Percentiles rank a stretch among this genome's conserved stretches.
Evolutionary conservation across 768 basidiomycete genomes (phyloP).

Genomic region (Tricholoma sp.): DNA sequence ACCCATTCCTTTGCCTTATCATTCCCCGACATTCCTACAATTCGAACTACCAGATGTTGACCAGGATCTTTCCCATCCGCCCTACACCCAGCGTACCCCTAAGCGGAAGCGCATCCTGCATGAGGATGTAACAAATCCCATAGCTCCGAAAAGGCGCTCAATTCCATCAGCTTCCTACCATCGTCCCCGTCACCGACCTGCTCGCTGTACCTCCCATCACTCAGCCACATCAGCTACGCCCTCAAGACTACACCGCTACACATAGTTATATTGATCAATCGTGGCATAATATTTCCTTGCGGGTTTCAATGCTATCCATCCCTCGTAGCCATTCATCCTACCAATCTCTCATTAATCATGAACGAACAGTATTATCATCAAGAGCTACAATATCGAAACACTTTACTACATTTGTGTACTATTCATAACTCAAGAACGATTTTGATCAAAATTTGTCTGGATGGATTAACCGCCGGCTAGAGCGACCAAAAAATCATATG

Average conservation of each 20-base stretch:
- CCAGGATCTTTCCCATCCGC: constrained; percentile 66
- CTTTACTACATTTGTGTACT: neutral
- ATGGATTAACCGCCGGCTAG: no score
- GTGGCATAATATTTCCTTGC: neutral
- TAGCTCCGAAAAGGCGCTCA: constrained; percentile 13
- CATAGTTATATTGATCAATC: constrained; percentile 1
- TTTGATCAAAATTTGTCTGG: neutral
- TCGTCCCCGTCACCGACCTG: constrained; percentile 4
- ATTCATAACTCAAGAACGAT: neutral
- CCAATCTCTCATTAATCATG: neutral
- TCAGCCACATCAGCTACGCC: constrained; percentile 6
- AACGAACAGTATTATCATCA: neutral
- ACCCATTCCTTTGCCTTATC: constrained; percentile 64
- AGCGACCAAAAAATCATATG: no score
- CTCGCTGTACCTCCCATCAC: constrained; percentile 7
- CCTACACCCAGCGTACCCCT: constrained; percentile 39
- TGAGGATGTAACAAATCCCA: constrained; percentile 10
- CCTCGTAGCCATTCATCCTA: neutral
- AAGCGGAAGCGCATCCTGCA: constrained; percentile 48
- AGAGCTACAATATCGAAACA: neutral
- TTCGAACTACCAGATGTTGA: constrained; percentile 64
- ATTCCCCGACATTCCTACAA: constrained; percentile 64
- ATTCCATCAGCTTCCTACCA: constrained; percentile 5
- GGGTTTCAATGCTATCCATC: neutral
- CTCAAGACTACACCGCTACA: constrained; percentile 13